These are phyloP conservation scores for Phaseolus lunatus DNA, from an alignment of 306 rosid genomes.

Conservation along the genomic window DNA sequence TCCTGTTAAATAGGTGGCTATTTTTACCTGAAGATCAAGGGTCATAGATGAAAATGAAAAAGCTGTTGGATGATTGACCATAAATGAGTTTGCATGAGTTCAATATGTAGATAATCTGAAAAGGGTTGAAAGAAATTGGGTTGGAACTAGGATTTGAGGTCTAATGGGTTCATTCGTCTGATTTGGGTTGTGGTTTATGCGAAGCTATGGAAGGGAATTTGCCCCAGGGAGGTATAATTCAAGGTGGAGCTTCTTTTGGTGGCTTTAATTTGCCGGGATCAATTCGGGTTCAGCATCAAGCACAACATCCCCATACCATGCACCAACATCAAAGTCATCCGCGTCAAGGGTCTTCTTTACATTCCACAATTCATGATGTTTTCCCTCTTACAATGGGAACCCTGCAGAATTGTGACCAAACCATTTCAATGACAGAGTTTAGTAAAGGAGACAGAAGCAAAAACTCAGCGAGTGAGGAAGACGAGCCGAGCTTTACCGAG, in stretches of 20 bases:
- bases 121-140: conserved; percentile 1
- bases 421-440: conserved; percentile 65
- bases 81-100: conserved; percentile 40
- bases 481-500: conserved; percentile 77
- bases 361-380: conserved; percentile 65
- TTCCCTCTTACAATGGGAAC: conserved; percentile 70
- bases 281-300: conserved; percentile 67
- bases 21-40: conserved; percentile 37
- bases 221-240: conserved; percentile 75
- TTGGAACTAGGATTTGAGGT: conserved; percentile 40
- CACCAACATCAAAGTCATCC: conserved; percentile 66
- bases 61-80: conserved; percentile 27
- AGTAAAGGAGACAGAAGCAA: conserved; percentile 72
- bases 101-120: conserved; percentile 28
- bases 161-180: conserved; percentile 50
- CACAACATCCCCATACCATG: conserved; percentile 63
- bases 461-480: conserved; percentile 82
- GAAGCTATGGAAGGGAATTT: conserved; percentile 81
- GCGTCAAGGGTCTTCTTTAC: conserved; percentile 62
- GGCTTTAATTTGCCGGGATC: conserved; percentile 79
- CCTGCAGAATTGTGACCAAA: conserved; percentile 67
- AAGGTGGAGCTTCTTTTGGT: conserved; percentile 69
- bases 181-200: conserved; percentile 46
- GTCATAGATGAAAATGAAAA: conserved; percentile 19
- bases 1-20: conserved; percentile 25